Evolutionary conservation across 768 basidiomycete genomes (phyloP), one percentile per base, ranked within the genome.

Genomic region (Tricholoma sp.): DNA sequence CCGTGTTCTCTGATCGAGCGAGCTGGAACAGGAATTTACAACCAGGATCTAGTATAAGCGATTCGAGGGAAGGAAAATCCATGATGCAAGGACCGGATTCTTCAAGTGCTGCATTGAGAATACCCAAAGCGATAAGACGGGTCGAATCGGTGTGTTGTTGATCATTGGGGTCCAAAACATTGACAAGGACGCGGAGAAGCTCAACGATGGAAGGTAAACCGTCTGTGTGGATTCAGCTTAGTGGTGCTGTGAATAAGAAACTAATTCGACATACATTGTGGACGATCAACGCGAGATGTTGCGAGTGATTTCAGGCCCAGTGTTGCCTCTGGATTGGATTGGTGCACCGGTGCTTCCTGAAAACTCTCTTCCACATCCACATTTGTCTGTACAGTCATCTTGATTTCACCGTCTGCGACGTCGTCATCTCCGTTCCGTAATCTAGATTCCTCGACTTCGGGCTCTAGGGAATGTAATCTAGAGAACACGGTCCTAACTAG

Each of bases 21-120:
- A 99, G 84, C 73, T 97, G 95, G 79, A 99, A 98, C 31, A 99
- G 83, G 67, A 89, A 94, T 74, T 96, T 95, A 80, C 96, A 98
- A 0, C 91, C 94, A 50, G 88, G 80, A 67, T 99, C 96, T 12
- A 90, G 73, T 32, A 98, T 77, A 55, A 98, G 84, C 24, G 79
- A 76, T 51, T 84, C 76, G 32, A 98, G 75, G 6, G 91, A 91
- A 6, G 89, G 84, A 70, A 89, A 98, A 24, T 81, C 75, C 22
- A 86, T 83, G 55, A 99, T 83, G 41, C 79, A 81, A 6, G 79
- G 69, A 6, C 94, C 95, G 18, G 92, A 84, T 52, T 86, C 84
- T 69, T 98, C 93, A 54, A 98, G 85, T 2, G 92, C 89, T 19
- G 86, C 79, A 65, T 95, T 94, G 55, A 99, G 79, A 56, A 95